A percentile compares a stretch with the other conserved stretches of the same genome.
These are phyloP conservation scores for Aspergillus fructus DNA, from an alignment of 2,329 filamentous ascomycete species.

Conservation along the genomic window DNA sequence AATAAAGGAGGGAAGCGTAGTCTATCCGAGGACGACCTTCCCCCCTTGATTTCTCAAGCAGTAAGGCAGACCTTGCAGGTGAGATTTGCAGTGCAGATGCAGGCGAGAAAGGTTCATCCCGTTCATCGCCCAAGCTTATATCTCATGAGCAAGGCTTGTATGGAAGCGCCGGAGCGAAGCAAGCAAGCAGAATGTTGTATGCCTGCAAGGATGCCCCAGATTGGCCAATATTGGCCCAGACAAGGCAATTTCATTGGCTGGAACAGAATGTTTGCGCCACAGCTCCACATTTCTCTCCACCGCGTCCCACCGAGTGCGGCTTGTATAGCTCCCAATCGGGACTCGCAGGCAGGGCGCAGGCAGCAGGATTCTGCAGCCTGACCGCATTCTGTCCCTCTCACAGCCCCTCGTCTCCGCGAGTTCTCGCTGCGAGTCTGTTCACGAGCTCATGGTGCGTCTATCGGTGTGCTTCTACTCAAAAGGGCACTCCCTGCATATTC, in stretches of 20 bases:
- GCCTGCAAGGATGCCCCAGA: conserved; percentile 3
- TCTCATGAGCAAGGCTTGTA: not conserved
- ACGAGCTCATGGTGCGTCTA: too few species aligned
- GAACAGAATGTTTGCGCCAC: not conserved
- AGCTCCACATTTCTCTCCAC: not conserved
- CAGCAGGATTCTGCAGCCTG: not conserved
- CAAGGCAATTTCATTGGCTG: not conserved
- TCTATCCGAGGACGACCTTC: too few species aligned
- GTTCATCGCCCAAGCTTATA: not conserved
- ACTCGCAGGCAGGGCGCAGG: not conserved
- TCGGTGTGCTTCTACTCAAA: too few species aligned
- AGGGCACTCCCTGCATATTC: too few species aligned
- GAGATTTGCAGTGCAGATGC: too few species aligned
- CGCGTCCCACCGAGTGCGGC: not conserved
- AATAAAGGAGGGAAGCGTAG: too few species aligned
- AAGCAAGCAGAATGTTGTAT: conserved; percentile 1
- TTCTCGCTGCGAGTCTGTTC: too few species aligned
- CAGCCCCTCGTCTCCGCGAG: too few species aligned
- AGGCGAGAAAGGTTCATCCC: too few species aligned
- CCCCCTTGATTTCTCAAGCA: too few species aligned
- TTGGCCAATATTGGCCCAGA: not conserved
- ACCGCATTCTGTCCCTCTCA: not conserved
- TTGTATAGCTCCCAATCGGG: not conserved
- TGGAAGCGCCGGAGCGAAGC: not conserved
- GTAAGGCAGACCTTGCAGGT: too few species aligned